A percentile compares a stretch with the other conserved stretches of the same genome.
Conservation (phyloP, 2,329 filamentous ascomycete genomes). For the Ceratocystis diversiconidia region DNA sequence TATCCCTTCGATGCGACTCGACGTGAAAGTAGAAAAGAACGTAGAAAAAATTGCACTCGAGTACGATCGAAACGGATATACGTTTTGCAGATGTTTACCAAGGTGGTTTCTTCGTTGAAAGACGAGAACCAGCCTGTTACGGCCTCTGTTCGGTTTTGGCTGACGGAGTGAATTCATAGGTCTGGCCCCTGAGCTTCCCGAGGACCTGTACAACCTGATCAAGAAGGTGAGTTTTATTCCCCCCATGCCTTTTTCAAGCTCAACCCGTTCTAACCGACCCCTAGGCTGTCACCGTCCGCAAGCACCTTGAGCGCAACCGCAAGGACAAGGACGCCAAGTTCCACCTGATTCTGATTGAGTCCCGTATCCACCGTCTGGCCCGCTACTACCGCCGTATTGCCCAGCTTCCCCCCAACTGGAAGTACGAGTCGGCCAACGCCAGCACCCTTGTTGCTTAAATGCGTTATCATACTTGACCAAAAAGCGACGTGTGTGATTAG, state of each 20-base stretch:
- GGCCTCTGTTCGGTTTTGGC: constrained; percentile 85
- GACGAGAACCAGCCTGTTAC: constrained; percentile 21
- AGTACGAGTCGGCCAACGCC: constrained; percentile 96
- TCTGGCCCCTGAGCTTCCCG: constrained; percentile 94
- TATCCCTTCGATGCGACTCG: constrained; percentile 21
- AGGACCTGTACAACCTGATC: constrained; percentile 99
- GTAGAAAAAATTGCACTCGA: constrained; percentile 8
- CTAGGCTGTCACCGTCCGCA: constrained; percentile 92
- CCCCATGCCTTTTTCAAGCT: not conserved
- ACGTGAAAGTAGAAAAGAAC: not conserved
- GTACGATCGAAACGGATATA: constrained; percentile 11
- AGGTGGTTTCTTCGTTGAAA: constrained; percentile 16
- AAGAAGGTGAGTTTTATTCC: constrained; percentile 62
- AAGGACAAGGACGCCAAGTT: constrained; percentile 99
- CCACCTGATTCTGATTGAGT: constrained; percentile 99
- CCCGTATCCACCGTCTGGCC: constrained; percentile 98
- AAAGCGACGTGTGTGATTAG: constrained; percentile 17
- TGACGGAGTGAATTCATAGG: constrained; percentile 89
- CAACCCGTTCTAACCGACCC: constrained; percentile 20
- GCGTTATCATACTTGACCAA: constrained; percentile 11
- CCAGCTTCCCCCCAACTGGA: constrained; percentile 82
- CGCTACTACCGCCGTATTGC: constrained; percentile 98
- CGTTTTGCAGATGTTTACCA: constrained; percentile 16
- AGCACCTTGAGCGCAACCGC: constrained; percentile 99
- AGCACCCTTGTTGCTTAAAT: constrained; percentile 81